Conservation (phyloP, 2,329 filamentous ascomycete genomes). For the Aspergillus piperis region DNA sequence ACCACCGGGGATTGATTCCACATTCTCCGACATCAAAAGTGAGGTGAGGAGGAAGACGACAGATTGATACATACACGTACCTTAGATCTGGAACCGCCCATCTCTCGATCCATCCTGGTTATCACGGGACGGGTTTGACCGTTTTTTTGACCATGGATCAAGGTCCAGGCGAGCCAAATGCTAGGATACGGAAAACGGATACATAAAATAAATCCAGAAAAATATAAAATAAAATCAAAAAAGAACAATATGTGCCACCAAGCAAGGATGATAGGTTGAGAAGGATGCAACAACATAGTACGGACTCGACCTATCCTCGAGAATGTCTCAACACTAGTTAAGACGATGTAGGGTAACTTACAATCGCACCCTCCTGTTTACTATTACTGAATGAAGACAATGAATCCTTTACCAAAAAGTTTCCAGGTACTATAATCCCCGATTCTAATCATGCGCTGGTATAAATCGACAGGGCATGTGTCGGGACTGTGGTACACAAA, state of each 20-base stretch:
- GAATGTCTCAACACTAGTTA: too few species aligned
- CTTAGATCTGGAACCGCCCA: background rate
- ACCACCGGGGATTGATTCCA: background rate
- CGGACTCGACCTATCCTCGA: too few species aligned
- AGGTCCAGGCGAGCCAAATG: background rate
- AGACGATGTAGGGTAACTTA: too few species aligned
- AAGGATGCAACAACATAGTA: too few species aligned
- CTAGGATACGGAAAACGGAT: background rate
- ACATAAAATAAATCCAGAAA: background rate
- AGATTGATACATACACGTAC: background rate
- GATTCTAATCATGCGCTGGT: too few species aligned
- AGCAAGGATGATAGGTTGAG: too few species aligned
- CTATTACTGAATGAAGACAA: too few species aligned
- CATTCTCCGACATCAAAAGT: background rate
- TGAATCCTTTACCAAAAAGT: too few species aligned
- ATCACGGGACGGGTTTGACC: conserved; percentile 12
- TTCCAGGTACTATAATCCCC: too few species aligned
- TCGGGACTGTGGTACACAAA: background rate
- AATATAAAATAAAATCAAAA: background rate
- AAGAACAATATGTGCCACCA: background rate
- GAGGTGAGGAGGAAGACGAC: background rate
- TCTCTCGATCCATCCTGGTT: conserved; percentile 9
- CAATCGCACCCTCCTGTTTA: too few species aligned
- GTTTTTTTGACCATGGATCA: conserved; percentile 14
- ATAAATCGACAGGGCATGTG: background rate